Evolutionary conservation across 1,284 basidiomycete genomes (phyloP), one percentile per base, ranked within the genome.

Genomic region (Leccinum holopus): DNA sequence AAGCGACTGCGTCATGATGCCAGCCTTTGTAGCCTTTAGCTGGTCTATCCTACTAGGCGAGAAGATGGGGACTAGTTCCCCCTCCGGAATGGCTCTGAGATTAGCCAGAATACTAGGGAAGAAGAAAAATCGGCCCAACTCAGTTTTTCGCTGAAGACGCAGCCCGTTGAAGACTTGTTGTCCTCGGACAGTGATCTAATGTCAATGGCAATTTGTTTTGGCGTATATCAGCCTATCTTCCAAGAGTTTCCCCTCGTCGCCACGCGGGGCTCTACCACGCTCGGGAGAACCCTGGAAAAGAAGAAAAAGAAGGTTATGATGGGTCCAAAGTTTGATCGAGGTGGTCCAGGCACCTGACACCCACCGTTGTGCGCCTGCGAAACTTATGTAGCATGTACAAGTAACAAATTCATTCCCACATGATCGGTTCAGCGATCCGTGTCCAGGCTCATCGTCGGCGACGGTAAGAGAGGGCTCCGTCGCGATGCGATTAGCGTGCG

Each of bases 61-160:
- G 16, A 21, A 76, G 53, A 5, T 73, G 67, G 1, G 65, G 63
- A 7, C 66, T 66, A 72, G 1, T 10, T 66, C 67, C 16, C 65
- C 60, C 32, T 75, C 72, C 0, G 74, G 70, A 5, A 65, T 68
- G 1, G 72, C 67, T n/a, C 52, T 59, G 5, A 76, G 61, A 28
- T 76, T 74, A 12, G 74, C 70, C 51, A 76, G 59, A 2, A 76
- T 69, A 5, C 3, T 21, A 21, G 68, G 72, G 51, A 62, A 74
- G 18, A 76, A 65, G 63, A 74, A 76, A 76, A 75, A 59, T 76
- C 74, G 10, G 67, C 72, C 73, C 75, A 76, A 4, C 56, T 66
- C 39, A 71, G 6, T 39, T 65, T 65, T 7, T 61, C 61, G 1
- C 73, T 71, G 51, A 75, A 75, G 1, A 70, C 60, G 18, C 68